phyloP scores from a whole-genome alignment of 2,329 filamentous ascomycete genomes.

The Xylariaceae sp. region DNA sequence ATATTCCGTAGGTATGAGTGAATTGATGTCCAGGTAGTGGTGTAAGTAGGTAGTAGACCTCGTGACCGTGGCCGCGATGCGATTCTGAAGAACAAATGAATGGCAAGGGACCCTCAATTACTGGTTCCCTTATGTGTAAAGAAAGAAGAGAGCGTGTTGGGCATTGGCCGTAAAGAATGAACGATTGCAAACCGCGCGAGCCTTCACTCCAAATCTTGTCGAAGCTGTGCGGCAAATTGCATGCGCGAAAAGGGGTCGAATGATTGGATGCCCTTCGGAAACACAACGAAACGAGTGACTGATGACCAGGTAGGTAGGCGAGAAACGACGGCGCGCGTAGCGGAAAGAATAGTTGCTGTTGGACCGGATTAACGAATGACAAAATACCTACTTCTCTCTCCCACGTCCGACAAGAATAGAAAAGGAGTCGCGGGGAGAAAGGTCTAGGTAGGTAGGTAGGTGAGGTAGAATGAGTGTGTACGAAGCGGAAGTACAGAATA shows the following conservation, averaged over 20 bases:
- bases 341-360: slow-evolving; percentile 9
- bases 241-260: slow-evolving; percentile 16
- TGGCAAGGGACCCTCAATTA: slow-evolving; percentile 7
- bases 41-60: not conserved
- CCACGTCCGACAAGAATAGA: slow-evolving; percentile 1
- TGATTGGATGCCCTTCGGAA: slow-evolving; percentile 22
- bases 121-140: slow-evolving; percentile 16
- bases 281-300: slow-evolving; percentile 26
- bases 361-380: slow-evolving; percentile 23
- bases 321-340: not conserved
- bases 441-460: not conserved
- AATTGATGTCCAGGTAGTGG: slow-evolving; percentile 1
- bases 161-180: slow-evolving; percentile 25
- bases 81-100: slow-evolving; percentile 2
- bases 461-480: not conserved
- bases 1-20: not conserved
- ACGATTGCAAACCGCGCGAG: slow-evolving; percentile 8
- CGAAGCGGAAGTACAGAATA: not conserved
- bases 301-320: slow-evolving; percentile 7
- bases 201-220: slow-evolving; percentile 22
- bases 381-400: slow-evolving; percentile 7
- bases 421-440: slow-evolving; percentile 7
- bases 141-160: slow-evolving; percentile 10
- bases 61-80: not conserved
- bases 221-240: slow-evolving; percentile 28